Percentiles rank a stretch among this genome's conserved stretches.
phyloP scores from a whole-genome alignment of 75 land plant species.

The Picea glauca region DNA sequence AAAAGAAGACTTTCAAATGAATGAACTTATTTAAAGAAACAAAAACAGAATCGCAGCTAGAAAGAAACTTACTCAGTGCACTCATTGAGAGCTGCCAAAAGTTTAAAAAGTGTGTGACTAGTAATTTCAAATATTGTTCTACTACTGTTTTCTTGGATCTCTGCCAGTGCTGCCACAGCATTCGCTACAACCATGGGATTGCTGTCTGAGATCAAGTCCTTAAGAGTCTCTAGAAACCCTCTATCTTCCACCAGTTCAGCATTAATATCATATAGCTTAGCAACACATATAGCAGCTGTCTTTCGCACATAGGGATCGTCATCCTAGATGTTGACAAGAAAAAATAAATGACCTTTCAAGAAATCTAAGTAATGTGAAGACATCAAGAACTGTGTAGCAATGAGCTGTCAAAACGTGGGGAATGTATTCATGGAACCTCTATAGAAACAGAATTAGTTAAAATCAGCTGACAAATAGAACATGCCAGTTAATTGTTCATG shows the following conservation, averaged over 20 bases:
- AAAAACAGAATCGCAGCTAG: background rate
- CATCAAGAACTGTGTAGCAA: too few species aligned
- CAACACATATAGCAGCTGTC: constrained; percentile 99
- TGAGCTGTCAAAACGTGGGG: too few species aligned
- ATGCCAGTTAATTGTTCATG: constrained; percentile 9
- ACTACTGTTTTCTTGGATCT: constrained; percentile 90
- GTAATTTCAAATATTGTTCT: constrained; percentile 91
- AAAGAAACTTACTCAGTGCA: constrained; percentile 93
- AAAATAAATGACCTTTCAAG: background rate
- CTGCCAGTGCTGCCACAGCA: constrained; percentile 98
- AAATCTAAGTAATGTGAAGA: too few species aligned
- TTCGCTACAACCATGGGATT: constrained; percentile 99
- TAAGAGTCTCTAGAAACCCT: constrained; percentile 93
- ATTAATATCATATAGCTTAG: constrained; percentile 98
- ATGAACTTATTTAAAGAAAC: background rate
- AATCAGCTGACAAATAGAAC: constrained; percentile 8
- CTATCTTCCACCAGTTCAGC: constrained; percentile 99
- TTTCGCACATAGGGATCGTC: constrained; percentile 99
- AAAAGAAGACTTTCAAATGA: background rate
- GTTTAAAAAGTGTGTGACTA: constrained; percentile 91
- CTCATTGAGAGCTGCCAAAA: constrained; percentile 98
- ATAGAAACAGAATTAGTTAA: background rate
- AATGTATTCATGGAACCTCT: too few species aligned
- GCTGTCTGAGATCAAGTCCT: constrained; percentile 98
- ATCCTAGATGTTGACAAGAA: constrained; percentile 56